Conservation (phyloP, 352 stramenopile genomes). For the Aphanomyces cochlioides region DNA sequence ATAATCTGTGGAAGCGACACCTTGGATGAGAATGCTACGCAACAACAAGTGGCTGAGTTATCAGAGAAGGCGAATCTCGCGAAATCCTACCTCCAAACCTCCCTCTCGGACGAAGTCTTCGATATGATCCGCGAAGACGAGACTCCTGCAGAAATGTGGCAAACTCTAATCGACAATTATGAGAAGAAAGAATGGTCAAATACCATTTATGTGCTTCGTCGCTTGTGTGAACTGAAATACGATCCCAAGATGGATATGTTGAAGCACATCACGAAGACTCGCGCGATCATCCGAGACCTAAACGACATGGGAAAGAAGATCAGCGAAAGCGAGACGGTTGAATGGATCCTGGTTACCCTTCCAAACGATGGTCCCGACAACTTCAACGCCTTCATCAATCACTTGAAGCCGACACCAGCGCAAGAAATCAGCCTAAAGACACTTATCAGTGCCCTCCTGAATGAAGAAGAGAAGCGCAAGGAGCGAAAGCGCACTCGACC, state of each 20-base stretch:
- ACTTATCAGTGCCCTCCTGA: background rate
- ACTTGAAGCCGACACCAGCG: background rate
- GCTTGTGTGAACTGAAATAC: background rate
- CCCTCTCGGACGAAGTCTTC: constrained; percentile 6
- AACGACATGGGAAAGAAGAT: background rate
- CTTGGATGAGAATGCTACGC: background rate
- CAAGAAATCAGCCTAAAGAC: background rate
- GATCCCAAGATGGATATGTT: background rate
- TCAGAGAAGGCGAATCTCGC: background rate
- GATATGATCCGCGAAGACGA: background rate
- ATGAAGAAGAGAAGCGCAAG: background rate
- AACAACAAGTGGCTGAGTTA: background rate
- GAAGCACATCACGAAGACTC: background rate
- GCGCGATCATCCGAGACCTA: background rate
- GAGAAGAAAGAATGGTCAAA: background rate
- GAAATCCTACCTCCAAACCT: background rate
- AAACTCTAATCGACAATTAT: background rate
- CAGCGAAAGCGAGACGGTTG: background rate
- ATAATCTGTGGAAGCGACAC: background rate
- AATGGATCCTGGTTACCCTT: background rate
- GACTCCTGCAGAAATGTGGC: background rate
- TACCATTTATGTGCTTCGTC: background rate
- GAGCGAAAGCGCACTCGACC: background rate
- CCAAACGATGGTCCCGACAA: background rate
- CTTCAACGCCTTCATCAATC: background rate